A percentile compares a stretch with the other conserved stretches of the same genome.
Evolutionary conservation across 1,284 basidiomycete genomes (phyloP).

Genomic region (Trichosporon coremiiforme): DNA sequence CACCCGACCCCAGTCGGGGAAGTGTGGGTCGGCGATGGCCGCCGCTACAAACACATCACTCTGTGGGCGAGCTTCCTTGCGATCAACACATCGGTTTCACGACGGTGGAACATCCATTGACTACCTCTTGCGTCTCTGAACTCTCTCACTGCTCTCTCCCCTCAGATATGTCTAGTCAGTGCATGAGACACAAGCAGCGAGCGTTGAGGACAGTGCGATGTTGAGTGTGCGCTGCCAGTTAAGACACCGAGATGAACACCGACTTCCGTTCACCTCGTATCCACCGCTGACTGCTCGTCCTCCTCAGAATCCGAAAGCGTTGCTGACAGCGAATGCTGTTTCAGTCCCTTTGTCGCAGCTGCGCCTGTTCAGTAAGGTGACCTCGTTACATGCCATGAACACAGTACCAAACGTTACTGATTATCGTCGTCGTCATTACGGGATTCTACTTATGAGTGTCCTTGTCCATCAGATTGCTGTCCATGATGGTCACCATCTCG

Average conservation of each 20-base stretch:
- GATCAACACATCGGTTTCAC: background rate
- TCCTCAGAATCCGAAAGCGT: background rate
- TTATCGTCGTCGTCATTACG: background rate
- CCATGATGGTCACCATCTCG: slow-evolving; percentile 4
- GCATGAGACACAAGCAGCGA: background rate
- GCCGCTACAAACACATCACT: background rate
- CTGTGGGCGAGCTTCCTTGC: background rate
- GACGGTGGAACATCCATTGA: background rate
- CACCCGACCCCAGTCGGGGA: slow-evolving; percentile 10
- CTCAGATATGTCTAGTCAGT: background rate
- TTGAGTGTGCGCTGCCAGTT: background rate
- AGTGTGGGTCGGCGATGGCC: background rate
- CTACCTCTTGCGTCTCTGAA: background rate
- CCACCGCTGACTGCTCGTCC: background rate
- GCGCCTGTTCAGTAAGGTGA: background rate
- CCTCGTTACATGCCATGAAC: background rate
- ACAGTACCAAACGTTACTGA: slow-evolving; percentile 1
- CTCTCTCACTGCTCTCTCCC: too few species aligned
- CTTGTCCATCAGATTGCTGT: background rate
- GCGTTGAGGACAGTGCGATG: background rate
- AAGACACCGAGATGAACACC: background rate
- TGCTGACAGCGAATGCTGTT: too few species aligned
- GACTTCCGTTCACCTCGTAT: background rate
- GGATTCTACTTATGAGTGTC: background rate
- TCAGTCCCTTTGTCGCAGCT: too few species aligned